Evolutionary conservation across 2,329 filamentous ascomycete genomes (phyloP).

Genomic region (Metarhizium brunneum): DNA sequence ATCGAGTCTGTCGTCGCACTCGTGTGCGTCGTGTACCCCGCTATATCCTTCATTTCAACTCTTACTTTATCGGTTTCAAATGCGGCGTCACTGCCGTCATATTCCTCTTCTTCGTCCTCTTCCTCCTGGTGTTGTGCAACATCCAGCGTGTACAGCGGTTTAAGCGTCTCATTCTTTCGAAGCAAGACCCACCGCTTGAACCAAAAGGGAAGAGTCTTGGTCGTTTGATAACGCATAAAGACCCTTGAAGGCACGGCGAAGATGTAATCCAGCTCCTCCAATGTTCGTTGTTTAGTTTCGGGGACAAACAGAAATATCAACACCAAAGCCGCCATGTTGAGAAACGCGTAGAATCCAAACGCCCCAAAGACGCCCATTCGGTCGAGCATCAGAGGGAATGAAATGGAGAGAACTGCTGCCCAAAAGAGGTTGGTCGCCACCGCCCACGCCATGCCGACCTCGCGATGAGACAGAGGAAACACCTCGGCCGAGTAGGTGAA

Average conservation of each 20-base stretch:
- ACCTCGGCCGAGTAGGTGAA: constrained; percentile 63
- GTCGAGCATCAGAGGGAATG: constrained; percentile 48
- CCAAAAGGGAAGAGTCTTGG: constrained; percentile 50
- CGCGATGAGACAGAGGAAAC: constrained; percentile 60
- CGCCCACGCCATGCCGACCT: constrained; percentile 62
- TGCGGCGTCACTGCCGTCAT: constrained; percentile 18
- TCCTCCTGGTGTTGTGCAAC: constrained; percentile 21
- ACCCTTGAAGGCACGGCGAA: constrained; percentile 50
- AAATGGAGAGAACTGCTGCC: constrained; percentile 53
- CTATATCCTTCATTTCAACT: constrained; percentile 28
- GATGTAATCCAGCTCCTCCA: constrained; percentile 50
- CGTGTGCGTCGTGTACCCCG: constrained; percentile 19
- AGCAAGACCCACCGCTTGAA: constrained; percentile 47
- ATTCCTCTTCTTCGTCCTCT: constrained; percentile 13
- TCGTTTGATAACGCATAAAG: constrained; percentile 48
- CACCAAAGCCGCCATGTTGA: constrained; percentile 44
- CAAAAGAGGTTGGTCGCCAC: constrained; percentile 57
- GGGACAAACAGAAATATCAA: constrained; percentile 49
- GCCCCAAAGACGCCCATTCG: constrained; percentile 35
- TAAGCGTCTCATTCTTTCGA: constrained; percentile 30
- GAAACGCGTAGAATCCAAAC: constrained; percentile 45
- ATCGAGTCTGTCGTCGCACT: constrained; percentile 1
- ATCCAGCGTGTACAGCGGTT: constrained; percentile 34
- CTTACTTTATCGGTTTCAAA: constrained; percentile 29
- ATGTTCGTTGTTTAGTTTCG: constrained; percentile 48